phyloP scores from a whole-genome alignment of 768 basidiomycete species.

The Stropharia rugosoannulata region DNA sequence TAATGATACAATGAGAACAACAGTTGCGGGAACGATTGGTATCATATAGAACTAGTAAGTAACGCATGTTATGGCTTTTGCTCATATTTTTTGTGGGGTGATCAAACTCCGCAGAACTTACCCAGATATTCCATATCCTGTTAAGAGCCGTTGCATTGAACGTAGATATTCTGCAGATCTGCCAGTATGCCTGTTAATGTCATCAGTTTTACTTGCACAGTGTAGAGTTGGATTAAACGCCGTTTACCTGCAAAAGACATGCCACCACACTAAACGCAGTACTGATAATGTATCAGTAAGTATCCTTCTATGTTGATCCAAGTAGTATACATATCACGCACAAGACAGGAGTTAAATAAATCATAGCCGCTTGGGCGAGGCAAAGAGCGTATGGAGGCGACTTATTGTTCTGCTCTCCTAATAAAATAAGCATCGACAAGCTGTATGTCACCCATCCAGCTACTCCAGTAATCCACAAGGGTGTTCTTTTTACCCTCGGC shows the following conservation, averaged over 20 bases:
- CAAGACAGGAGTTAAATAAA: slow-evolving; percentile 15
- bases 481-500: slow-evolving; percentile 7
- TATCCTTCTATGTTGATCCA: not conserved
- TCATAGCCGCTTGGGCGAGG: slow-evolving; percentile 12
- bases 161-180: too few relatives aligned
- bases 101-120: too few relatives aligned
- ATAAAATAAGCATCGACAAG: slow-evolving; percentile 10
- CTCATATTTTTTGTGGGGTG: too few relatives aligned
- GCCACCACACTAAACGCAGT: slow-evolving; percentile 1
- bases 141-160: too few relatives aligned
- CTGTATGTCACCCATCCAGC: slow-evolving; percentile 10
- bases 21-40: too few relatives aligned
- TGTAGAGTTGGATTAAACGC: too few relatives aligned
- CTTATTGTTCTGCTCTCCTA: slow-evolving; percentile 13
- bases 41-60: too few relatives aligned
- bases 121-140: too few relatives aligned
- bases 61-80: too few relatives aligned
- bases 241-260: not conserved
- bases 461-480: slow-evolving; percentile 17
- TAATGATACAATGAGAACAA: too few relatives aligned
- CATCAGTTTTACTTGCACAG: too few relatives aligned
- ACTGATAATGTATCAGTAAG: not conserved
- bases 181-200: too few relatives aligned
- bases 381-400: slow-evolving; percentile 9
- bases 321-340: not conserved